phyloP scores from a whole-genome alignment of 1,139 yeast species.

The Saccharomyces hybrid region DNA sequence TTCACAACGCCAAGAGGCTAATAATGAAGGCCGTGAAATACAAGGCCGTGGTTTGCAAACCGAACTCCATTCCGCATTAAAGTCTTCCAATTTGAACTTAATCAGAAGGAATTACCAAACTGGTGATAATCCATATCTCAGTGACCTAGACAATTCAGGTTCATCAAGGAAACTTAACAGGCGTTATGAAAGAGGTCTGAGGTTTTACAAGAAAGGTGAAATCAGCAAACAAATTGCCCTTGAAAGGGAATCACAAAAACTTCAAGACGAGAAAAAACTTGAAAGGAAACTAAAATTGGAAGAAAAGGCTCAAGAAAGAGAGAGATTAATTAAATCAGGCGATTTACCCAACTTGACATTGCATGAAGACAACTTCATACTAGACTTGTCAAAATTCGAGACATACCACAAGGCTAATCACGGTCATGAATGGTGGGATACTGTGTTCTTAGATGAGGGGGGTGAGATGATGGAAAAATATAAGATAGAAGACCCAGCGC shows the following conservation, averaged over 20 bases:
- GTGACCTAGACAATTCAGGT: conserved; percentile 4
- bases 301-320: conserved; percentile 5
- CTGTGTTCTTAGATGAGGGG: conserved; percentile 15
- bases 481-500: conserved; percentile 7
- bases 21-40: not conserved
- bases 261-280: conserved; percentile 6
- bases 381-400: conserved; percentile 8
- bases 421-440: conserved; percentile 31
- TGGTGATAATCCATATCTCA: conserved; percentile 25
- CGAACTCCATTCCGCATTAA: conserved; percentile 27
- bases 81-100: conserved; percentile 25
- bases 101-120: conserved; percentile 19
- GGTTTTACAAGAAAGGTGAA: conserved; percentile 24
- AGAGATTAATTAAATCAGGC: conserved; percentile 15
- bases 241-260: conserved; percentile 11
- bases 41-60: conserved; percentile 22
- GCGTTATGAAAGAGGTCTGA: conserved; percentile 14
- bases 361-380: conserved; percentile 19
- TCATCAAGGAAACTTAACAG: conserved; percentile 9
- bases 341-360: conserved; percentile 22
- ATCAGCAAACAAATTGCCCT: conserved; percentile 13
- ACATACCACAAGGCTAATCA: conserved; percentile 11
- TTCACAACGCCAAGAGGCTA: not conserved
- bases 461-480: conserved; percentile 18
- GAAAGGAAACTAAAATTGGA: conserved; percentile 4